Percentiles rank a stretch among this genome's conserved stretches.
Conservation (phyloP, 2,329 filamentous ascomycete species). For the Erysiphe pulchra region DNA sequence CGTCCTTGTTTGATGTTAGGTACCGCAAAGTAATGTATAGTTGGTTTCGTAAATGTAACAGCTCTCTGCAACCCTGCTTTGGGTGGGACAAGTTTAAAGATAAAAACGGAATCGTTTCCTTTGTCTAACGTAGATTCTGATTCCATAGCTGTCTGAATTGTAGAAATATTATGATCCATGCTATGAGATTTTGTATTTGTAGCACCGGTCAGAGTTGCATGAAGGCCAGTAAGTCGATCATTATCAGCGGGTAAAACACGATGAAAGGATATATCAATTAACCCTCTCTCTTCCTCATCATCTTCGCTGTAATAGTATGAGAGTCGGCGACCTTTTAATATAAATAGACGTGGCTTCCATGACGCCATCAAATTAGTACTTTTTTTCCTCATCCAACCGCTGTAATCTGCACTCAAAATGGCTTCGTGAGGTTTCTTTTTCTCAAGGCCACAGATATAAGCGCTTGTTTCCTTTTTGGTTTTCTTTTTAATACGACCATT, state of each 20-base stretch:
- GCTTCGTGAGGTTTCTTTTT: constrained; percentile 64
- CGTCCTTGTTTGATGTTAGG: constrained; percentile 72
- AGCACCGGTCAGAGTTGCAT: constrained; percentile 79
- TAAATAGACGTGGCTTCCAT: constrained; percentile 92
- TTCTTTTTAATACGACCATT: constrained; percentile 27
- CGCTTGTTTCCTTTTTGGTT: constrained; percentile 83
- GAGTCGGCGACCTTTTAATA: constrained; percentile 69
- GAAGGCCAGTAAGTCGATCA: constrained; percentile 68
- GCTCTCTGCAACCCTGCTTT: constrained; percentile 67
- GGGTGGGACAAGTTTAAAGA: constrained; percentile 91
- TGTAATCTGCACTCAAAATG: constrained; percentile 71
- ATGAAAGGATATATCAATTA: constrained; percentile 95
- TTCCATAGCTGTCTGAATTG: constrained; percentile 17
- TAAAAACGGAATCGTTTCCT: constrained; percentile 52
- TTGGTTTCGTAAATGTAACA: constrained; percentile 93
- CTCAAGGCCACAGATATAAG: constrained; percentile 65
- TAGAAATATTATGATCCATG: constrained; percentile 16
- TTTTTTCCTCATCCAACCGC: constrained; percentile 99
- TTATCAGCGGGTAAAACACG: constrained; percentile 87
- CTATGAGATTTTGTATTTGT: constrained; percentile 35
- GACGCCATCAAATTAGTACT: constrained; percentile 89
- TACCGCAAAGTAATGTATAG: constrained; percentile 91
- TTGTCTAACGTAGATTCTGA: constrained; percentile 14
- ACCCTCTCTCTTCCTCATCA: constrained; percentile 74
- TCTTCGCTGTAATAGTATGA: constrained; percentile 93